phyloP scores from a whole-genome alignment of 1,139 yeast species.

The Candida glucosophila region DNA sequence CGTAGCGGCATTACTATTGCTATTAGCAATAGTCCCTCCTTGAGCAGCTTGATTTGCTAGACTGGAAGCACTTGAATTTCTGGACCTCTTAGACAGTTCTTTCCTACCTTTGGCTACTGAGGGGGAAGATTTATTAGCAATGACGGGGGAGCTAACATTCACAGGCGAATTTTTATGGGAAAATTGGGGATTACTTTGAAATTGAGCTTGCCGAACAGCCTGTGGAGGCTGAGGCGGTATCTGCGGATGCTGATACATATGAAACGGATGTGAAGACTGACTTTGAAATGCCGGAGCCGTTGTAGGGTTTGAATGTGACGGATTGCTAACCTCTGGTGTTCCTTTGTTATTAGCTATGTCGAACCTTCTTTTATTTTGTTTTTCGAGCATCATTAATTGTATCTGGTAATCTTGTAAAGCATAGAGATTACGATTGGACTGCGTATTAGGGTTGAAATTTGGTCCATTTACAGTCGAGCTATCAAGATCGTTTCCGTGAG shows the following conservation, averaged over 20 bases:
- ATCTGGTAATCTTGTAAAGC: constrained; percentile 67
- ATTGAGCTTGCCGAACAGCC: constrained; percentile 4
- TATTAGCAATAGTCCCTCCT: constrained; percentile 5
- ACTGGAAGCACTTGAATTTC: constrained; percentile 22
- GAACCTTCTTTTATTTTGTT: constrained; percentile 59
- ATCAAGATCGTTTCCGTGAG: too few relatives aligned
- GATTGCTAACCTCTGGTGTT: too few relatives aligned
- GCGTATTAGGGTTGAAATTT: constrained; percentile 1
- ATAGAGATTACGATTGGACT: constrained; percentile 22
- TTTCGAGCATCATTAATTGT: constrained; percentile 64
- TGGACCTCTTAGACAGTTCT: constrained; percentile 21
- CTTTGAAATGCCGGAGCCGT: too few relatives aligned
- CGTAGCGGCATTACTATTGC: constrained; percentile 6
- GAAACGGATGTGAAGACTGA: too few relatives aligned
- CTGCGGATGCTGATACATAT: too few relatives aligned
- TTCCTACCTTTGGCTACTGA: too few relatives aligned
- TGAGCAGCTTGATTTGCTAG: constrained; percentile 7
- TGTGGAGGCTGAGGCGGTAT: constrained; percentile 12
- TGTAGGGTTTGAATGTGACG: too few relatives aligned
- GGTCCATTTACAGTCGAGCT: constrained; percentile 5
- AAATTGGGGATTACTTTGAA: too few relatives aligned
- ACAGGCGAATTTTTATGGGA: constrained; percentile 22
- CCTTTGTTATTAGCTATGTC: constrained; percentile 40
- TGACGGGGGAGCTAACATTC: constrained; percentile 21
- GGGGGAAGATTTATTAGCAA: constrained; percentile 26